phyloP scores from a whole-genome alignment of 352 stramenopile species.

The Globisporangium lucens region DNA sequence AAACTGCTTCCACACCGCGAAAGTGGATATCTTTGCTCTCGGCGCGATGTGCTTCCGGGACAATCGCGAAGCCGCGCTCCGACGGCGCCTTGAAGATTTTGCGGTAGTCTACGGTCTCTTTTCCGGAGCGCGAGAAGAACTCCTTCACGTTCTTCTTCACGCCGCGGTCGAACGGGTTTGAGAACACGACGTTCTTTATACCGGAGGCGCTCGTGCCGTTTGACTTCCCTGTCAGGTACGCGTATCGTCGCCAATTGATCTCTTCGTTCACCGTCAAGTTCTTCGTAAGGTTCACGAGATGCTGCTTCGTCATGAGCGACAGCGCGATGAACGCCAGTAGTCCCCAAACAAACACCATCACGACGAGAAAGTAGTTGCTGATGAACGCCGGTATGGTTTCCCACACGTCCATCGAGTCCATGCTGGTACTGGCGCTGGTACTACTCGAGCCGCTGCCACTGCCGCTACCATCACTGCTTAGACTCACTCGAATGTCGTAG shows the following conservation, averaged over 20 bases:
- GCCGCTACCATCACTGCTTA: not conserved
- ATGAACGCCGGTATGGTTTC: slow-evolving; percentile 53
- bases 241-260: slow-evolving; percentile 81
- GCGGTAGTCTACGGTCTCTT: slow-evolving; percentile 37
- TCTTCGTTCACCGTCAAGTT: slow-evolving; percentile 84
- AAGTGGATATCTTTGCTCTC: slow-evolving; percentile 19
- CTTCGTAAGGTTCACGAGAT: slow-evolving; percentile 55
- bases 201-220: slow-evolving; percentile 3
- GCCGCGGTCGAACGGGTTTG: slow-evolving; percentile 47
- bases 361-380: slow-evolving; percentile 46
- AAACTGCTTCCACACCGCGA: slow-evolving; percentile 7
- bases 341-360: slow-evolving; percentile 63
- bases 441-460: slow-evolving; percentile 12
- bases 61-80: slow-evolving; percentile 12
- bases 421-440: slow-evolving; percentile 17
- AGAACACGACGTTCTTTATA: slow-evolving; percentile 15
- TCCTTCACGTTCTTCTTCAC: slow-evolving; percentile 38
- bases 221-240: slow-evolving; percentile 47
- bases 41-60: slow-evolving; percentile 15
- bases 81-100: slow-evolving; percentile 30
- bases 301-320: slow-evolving; percentile 60
- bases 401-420: slow-evolving; percentile 56
- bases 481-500: slow-evolving; percentile 24
- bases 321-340: slow-evolving; percentile 45
- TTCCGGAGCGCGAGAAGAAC: slow-evolving; percentile 43